Percentiles rank a stretch among this genome's conserved stretches.
phyloP scores from a whole-genome alignment of 1,139 yeast genomes.

The Sugiyamaella sp. region DNA sequence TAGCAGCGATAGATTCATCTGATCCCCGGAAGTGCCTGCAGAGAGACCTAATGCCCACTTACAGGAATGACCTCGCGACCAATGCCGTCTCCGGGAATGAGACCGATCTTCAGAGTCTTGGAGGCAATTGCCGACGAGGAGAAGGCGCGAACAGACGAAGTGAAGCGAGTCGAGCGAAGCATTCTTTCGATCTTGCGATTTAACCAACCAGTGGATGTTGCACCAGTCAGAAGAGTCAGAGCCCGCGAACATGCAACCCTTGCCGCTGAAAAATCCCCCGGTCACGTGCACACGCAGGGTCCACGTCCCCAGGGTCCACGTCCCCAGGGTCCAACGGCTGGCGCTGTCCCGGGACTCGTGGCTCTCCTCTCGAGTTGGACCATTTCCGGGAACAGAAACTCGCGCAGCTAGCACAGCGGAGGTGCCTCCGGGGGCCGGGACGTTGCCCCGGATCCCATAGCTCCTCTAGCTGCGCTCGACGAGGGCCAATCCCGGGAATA shows the following conservation, averaged over 20 bases:
- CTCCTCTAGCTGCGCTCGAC: neutral
- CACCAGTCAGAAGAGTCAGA: conserved; percentile 9
- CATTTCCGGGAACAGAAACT: neutral
- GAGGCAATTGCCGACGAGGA: conserved; percentile 10
- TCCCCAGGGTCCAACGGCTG: neutral
- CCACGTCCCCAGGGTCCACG: neutral
- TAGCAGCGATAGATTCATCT: conserved; percentile 11
- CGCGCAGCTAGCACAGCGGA: too few relatives aligned
- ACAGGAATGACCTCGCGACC: conserved; percentile 95
- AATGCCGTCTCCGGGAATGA: conserved; percentile 98
- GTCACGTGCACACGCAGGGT: conserved; percentile 1
- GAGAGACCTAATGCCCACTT: conserved; percentile 14
- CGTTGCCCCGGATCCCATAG: neutral
- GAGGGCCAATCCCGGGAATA: too few relatives aligned
- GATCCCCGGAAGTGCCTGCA: neutral
- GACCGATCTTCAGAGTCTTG: conserved; percentile 30
- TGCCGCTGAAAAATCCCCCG: conserved; percentile 9
- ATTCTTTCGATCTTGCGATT: neutral
- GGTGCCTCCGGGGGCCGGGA: neutral
- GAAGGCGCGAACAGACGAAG: conserved; percentile 14
- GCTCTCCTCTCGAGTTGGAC: neutral
- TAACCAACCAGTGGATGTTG: neutral
- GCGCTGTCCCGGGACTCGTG: neutral
- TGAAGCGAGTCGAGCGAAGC: conserved; percentile 16
- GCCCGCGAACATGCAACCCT: conserved; percentile 4